Percentiles rank a stretch among this genome's conserved stretches.
Evolutionary conservation across 768 basidiomycete genomes (phyloP).

Genomic region (Trametes cingulata): DNA sequence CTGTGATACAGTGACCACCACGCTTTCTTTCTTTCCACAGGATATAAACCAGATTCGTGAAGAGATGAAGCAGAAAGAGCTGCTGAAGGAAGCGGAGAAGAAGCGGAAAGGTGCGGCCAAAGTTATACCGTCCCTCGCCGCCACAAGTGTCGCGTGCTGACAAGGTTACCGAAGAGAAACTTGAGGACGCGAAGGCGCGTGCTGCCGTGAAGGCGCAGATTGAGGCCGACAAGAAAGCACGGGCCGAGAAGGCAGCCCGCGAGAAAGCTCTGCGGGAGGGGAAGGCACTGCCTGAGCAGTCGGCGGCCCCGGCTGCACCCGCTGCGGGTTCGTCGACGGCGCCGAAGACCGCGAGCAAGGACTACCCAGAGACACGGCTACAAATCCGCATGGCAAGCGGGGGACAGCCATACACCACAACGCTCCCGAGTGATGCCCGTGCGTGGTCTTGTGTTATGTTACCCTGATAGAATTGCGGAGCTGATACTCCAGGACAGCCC

Average conservation of each 20-base stretch:
- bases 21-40: slow-evolving; percentile 38
- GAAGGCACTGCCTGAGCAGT: slow-evolving; percentile 39
- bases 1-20: neutral
- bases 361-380: slow-evolving; percentile 84
- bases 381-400: slow-evolving; percentile 88
- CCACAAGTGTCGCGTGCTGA: neutral
- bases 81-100: slow-evolving; percentile 79
- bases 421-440: slow-evolving; percentile 79
- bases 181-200: slow-evolving; percentile 82
- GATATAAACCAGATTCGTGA: slow-evolving; percentile 75
- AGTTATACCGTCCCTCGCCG: no score
- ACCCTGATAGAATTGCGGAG: neutral
- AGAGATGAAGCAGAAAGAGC: slow-evolving; percentile 74
- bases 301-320: slow-evolving; percentile 35
- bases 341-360: slow-evolving; percentile 55
- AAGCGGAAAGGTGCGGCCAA: slow-evolving; percentile 65
- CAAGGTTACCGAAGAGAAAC: slow-evolving; percentile 61
- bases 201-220: slow-evolving; percentile 92
- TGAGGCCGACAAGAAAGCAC: slow-evolving; percentile 87
- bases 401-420: slow-evolving; percentile 78
- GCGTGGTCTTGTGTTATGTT: slow-evolving; percentile 32
- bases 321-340: slow-evolving; percentile 33
- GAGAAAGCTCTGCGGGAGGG: slow-evolving; percentile 94
- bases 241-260: slow-evolving; percentile 83
- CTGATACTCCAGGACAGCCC: slow-evolving; percentile 45